Conservation (phyloP, 2,329 filamentous ascomycete species). For the Periconia sp. region DNA sequence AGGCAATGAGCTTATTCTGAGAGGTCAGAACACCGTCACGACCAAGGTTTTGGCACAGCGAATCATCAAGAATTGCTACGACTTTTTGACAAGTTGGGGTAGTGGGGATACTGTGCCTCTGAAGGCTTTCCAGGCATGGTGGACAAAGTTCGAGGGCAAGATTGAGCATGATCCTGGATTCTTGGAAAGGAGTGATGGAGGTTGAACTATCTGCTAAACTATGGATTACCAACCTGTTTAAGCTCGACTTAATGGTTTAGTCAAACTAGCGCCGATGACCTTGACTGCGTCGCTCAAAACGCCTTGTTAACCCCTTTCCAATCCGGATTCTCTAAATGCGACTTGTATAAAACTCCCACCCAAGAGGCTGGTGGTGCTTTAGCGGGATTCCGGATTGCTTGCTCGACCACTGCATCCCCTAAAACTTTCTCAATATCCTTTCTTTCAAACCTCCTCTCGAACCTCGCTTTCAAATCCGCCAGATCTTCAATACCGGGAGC, state of each 20-base stretch:
- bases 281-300: conserved; percentile 21
- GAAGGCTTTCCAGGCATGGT: conserved; percentile 96
- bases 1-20: conserved; percentile 43
- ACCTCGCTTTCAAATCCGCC: conserved; percentile 19
- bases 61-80: conserved; percentile 97
- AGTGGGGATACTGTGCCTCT: conserved; percentile 85
- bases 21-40: conserved; percentile 54
- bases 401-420: conserved; percentile 50
- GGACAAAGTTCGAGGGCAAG: conserved; percentile 91
- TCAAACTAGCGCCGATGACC: background rate
- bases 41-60: conserved; percentile 85
- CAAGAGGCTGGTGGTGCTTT: conserved; percentile 50
- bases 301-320: conserved; percentile 39
- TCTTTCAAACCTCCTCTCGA: conserved; percentile 42
- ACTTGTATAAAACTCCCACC: conserved; percentile 38
- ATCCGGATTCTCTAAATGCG: conserved; percentile 31
- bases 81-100: conserved; percentile 90
- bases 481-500: conserved; percentile 17
- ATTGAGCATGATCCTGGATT: conserved; percentile 88
- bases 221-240: too few species aligned
- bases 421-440: conserved; percentile 52
- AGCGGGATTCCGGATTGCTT: conserved; percentile 42
- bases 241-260: too few species aligned
- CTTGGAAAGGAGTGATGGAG: conserved; percentile 72
- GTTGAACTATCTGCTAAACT: conserved; percentile 23